Evolutionary conservation across 345 rosid species (phyloP).

Genomic region (Acer negundo): DNA sequence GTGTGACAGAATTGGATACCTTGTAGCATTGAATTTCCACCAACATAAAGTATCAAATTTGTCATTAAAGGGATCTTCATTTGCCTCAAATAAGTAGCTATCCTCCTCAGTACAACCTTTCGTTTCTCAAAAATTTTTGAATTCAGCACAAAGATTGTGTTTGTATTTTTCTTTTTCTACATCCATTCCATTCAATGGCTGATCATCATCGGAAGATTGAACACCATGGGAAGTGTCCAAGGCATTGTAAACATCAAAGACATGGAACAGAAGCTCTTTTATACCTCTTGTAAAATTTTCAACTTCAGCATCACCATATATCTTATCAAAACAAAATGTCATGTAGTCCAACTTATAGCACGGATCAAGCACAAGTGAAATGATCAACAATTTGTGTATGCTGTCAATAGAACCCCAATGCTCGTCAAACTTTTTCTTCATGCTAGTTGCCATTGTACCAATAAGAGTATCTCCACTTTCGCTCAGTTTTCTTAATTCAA

Average conservation of each 20-base stretch:
- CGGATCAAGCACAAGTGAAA: slow-evolving; percentile 8
- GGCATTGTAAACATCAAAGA: not conserved
- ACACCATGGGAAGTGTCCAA: not conserved
- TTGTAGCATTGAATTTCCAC: not conserved
- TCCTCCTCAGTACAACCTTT: not conserved
- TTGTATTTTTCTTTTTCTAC: not conserved
- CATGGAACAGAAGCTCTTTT: not conserved
- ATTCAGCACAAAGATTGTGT: no score
- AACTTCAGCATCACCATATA: not conserved
- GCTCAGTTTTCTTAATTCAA: no score
- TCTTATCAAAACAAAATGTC: not conserved
- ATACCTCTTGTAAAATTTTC: not conserved
- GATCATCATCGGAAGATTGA: not conserved
- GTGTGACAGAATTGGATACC: not conserved
- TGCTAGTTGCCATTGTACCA: not conserved
- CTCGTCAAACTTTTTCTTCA: slow-evolving; percentile 15
- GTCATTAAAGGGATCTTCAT: not conserved
- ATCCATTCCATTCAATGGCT: not conserved
- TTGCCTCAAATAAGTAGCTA: not conserved
- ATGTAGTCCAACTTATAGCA: not conserved
- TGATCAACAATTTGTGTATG: not conserved
- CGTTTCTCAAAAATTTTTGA: no score
- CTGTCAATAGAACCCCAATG: not conserved
- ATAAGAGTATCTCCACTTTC: not conserved
- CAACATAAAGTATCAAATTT: not conserved